Percentiles rank a stretch among this genome's conserved stretches.
These are phyloP conservation scores for Saccharum officinarum DNA, from an alignment of 176 grass and related monocot species.

Conservation along the genomic window DNA sequence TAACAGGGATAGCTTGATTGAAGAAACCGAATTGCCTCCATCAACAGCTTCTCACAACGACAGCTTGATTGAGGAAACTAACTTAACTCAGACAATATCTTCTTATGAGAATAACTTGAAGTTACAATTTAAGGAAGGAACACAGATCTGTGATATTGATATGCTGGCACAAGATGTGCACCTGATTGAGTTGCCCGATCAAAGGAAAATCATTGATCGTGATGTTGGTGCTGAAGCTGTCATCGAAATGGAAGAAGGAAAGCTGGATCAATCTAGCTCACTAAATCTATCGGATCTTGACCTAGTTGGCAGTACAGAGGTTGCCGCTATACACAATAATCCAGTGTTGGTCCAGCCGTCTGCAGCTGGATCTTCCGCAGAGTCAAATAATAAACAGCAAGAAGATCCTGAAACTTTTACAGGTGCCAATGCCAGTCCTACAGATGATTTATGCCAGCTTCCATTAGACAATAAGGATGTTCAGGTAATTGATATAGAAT, in stretches of 20 bases:
- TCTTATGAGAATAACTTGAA: slow-evolving; percentile 42
- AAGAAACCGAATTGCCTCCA: slow-evolving; percentile 21
- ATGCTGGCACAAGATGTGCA: slow-evolving; percentile 46
- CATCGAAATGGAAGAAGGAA: slow-evolving; percentile 48
- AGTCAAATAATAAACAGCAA: slow-evolving; percentile 47
- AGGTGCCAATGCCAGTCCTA: slow-evolving; percentile 34
- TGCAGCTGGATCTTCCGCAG: slow-evolving; percentile 24
- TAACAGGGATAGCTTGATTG: slow-evolving; percentile 28
- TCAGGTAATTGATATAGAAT: slow-evolving; percentile 67
- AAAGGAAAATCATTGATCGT: slow-evolving; percentile 39
- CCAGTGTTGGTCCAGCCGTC: slow-evolving; percentile 25
- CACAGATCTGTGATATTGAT: slow-evolving; percentile 35
- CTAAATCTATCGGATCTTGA: slow-evolving; percentile 61
- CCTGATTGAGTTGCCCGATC: slow-evolving; percentile 51
- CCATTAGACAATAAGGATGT: slow-evolving; percentile 61
- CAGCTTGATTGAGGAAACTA: slow-evolving; percentile 24
- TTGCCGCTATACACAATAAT: slow-evolving; percentile 53
- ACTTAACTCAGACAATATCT: slow-evolving; percentile 26
- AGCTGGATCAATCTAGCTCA: slow-evolving; percentile 42
- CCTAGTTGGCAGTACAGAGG: slow-evolving; percentile 51
- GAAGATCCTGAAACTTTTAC: slow-evolving; percentile 45
- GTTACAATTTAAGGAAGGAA: slow-evolving; percentile 30
- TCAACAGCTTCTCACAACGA: slow-evolving; percentile 31
- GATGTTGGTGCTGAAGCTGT: slow-evolving; percentile 38
- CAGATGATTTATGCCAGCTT: slow-evolving; percentile 45